Evolutionary conservation across 495 filamentous ascomycete genomes (phyloP), one percentile per base, ranked within the genome.

Genomic region (Hypoxylon trugodes): DNA sequence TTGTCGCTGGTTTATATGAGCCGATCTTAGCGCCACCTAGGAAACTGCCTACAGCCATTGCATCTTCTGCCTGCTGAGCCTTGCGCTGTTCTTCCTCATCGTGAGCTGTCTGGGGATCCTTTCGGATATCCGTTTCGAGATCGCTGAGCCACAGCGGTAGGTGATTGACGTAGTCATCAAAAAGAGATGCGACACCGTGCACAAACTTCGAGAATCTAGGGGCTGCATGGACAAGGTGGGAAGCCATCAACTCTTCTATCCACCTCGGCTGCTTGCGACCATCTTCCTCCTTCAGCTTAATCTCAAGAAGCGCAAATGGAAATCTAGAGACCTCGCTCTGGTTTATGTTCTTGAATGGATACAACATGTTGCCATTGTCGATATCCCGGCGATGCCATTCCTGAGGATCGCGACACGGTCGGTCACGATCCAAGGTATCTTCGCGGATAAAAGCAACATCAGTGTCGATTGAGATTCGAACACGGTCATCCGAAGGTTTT

Each of bases 121-220:
- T 90, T 48, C 92, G 86, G 66, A 98, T 98, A 67, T 98, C 95
- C 28, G 84, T 91, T 62, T 96, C 94, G 7, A 97, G 78, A 49
- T 93, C 90, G 57, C 87, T 84, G 2, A 97, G 85, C 95, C 95
- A 98, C 81, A 98, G 97, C 3, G 95, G 95, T 55, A 98, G 87
- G 54, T 83, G 91, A 76, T 98, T 98, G 73, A 98, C 94, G 70
- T 96, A 81, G 71, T 98, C 96, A 58, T 98, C 96, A 68, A 97
- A 98, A 6, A 98, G 80, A 32, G 87, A 85, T 9, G 93, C 93
- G 1, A 96, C 87, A 57, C 96, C 95, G 65, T 98, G 95, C 16
- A 94, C 90, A 68, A 98, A 98, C 71, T 98, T 98, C 35, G 92
- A 96, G 77, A 98, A 98, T 18, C 91, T 85, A 2, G 93, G 90